Evolutionary conservation across 2,329 filamentous ascomycete species (phyloP).

Genomic region (Mycocentrospora acerina): DNA sequence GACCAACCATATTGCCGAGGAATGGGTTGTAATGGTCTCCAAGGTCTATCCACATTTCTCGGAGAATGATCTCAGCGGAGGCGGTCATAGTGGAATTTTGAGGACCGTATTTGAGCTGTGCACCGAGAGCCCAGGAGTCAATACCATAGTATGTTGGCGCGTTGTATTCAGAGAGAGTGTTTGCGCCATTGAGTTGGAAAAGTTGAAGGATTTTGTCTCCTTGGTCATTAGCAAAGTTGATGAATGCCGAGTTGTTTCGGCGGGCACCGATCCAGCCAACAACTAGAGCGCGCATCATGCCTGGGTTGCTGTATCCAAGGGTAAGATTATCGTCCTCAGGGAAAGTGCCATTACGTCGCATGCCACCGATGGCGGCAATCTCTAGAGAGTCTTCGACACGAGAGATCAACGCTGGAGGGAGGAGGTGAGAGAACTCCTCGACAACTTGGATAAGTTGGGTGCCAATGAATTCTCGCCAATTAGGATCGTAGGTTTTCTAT

Average conservation of each 20-base stretch:
- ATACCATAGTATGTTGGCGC: constrained; percentile 48
- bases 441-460: constrained; percentile 42
- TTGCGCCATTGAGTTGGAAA: constrained; percentile 23
- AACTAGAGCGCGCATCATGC: constrained; percentile 44
- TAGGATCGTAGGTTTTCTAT: constrained; percentile 22
- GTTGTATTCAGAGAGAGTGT: constrained; percentile 45
- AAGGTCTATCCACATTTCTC: constrained; percentile 39
- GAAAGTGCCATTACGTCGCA: constrained; percentile 10
- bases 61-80: constrained; percentile 14
- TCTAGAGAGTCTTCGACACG: constrained; percentile 10
- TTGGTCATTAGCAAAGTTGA: constrained; percentile 43
- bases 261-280: constrained; percentile 48
- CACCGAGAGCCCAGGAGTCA: constrained; percentile 45
- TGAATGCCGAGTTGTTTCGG: constrained; percentile 39
- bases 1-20: constrained; percentile 39
- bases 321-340: constrained; percentile 7
- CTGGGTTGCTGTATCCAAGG: constrained; percentile 45
- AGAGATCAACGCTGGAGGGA: constrained; percentile 20
- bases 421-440: constrained; percentile 37
- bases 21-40: constrained; percentile 42
- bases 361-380: constrained; percentile 7
- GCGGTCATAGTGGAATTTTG: constrained; percentile 26
- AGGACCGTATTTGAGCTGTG: constrained; percentile 43
- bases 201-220: constrained; percentile 28
- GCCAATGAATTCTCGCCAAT: constrained; percentile 44